Evolutionary conservation across 208 protist species (phyloP).

Genomic region (Porcisia deanei): DNA sequence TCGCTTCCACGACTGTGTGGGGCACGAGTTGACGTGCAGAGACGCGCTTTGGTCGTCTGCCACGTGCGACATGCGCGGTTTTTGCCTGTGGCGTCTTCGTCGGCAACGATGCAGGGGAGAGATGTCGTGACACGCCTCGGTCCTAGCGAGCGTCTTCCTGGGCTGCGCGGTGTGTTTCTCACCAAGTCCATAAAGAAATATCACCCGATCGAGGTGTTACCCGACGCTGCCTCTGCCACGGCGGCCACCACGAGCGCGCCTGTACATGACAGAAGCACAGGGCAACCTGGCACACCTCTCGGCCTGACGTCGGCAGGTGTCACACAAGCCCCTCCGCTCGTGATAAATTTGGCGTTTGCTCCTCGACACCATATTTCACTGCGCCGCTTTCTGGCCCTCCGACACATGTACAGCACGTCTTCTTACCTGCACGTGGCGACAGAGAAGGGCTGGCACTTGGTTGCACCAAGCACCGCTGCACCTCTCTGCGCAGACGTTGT

Average conservation of each 20-base stretch:
- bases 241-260: slow-evolving; percentile 1
- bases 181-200: slow-evolving; percentile 69
- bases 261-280: neutral
- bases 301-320: neutral
- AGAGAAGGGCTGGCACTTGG: slow-evolving; percentile 63
- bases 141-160: slow-evolving; percentile 51
- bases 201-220: slow-evolving; percentile 62
- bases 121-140: slow-evolving; percentile 50
- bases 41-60: slow-evolving; percentile 3
- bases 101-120: neutral
- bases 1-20: neutral
- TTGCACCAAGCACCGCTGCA: slow-evolving; percentile 48
- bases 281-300: neutral
- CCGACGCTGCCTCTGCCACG: slow-evolving; percentile 13
- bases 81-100: neutral
- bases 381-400: slow-evolving; percentile 73
- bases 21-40: neutral
- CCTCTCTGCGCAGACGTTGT: slow-evolving; percentile 38
- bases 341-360: slow-evolving; percentile 55
- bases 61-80: neutral
- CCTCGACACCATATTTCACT: slow-evolving; percentile 56
- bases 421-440: slow-evolving; percentile 62
- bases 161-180: slow-evolving; percentile 58
- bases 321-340: slow-evolving; percentile 41
- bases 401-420: slow-evolving; percentile 57